These are phyloP conservation scores for Marchantia polymorpha DNA, from an alignment of 225 moss, liverwort and hornwort species.

Conservation along the genomic window DNA sequence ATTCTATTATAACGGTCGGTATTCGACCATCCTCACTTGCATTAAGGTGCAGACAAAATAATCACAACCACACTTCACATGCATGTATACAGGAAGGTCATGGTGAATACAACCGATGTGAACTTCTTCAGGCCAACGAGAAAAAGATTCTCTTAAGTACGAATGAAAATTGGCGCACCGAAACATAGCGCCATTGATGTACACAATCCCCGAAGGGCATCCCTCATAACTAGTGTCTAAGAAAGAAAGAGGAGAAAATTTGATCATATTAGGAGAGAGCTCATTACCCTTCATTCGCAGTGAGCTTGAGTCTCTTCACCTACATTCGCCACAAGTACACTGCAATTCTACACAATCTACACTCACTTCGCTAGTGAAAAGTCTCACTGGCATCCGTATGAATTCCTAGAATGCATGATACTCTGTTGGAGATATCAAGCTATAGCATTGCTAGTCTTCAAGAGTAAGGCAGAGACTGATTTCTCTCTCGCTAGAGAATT, in stretches of 20 bases:
- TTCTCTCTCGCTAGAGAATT: background rate
- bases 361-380: background rate
- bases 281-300: conserved; percentile 1
- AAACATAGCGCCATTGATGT: background rate
- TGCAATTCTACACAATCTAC: background rate
- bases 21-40: no score
- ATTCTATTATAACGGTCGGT: no score
- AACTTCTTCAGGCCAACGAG: no score
- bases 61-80: no score
- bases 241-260: background rate
- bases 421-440: background rate
- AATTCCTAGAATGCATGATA: background rate
- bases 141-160: no score
- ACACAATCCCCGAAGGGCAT: background rate
- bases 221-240: background rate
- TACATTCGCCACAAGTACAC: background rate
- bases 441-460: background rate
- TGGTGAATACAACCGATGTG: no score
- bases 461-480: background rate
- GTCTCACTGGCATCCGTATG: background rate
- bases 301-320: background rate
- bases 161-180: background rate
- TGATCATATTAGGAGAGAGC: background rate
- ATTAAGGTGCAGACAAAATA: no score
- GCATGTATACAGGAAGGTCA: no score